Percentiles rank a stretch among this genome's conserved stretches.
phyloP scores from a whole-genome alignment of 306 rosid genomes.

The Castanea sativa region DNA sequence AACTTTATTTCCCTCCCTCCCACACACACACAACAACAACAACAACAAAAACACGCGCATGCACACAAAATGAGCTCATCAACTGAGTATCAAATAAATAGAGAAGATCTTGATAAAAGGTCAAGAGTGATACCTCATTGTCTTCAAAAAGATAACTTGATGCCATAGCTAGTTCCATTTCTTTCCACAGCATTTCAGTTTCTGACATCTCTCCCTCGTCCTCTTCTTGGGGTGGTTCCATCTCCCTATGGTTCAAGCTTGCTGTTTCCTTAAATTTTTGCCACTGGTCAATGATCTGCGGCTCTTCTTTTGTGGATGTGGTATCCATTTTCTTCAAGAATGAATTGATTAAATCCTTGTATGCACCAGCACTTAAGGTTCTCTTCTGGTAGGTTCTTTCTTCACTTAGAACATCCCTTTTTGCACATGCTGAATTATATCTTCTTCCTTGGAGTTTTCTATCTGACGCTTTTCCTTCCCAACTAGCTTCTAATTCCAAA shows the following conservation, averaged over 20 bases:
- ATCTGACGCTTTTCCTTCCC: conserved; percentile 42
- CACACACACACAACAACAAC: neutral
- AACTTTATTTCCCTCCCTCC: neutral
- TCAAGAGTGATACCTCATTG: conserved; percentile 42
- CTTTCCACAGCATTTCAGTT: conserved; percentile 76
- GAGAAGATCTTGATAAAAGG: neutral
- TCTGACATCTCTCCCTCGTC: conserved; percentile 56
- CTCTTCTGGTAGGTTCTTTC: conserved; percentile 46
- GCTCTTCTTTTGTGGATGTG: conserved; percentile 39
- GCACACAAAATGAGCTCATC: neutral
- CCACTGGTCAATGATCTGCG: conserved; percentile 71
- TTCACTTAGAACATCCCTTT: conserved; percentile 28
- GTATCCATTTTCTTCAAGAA: conserved; percentile 64
- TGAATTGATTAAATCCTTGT: conserved; percentile 70
- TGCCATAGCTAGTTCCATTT: conserved; percentile 76
- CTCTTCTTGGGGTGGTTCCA: conserved; percentile 27
- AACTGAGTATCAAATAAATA: neutral
- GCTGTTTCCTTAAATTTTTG: conserved; percentile 41
- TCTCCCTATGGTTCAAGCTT: conserved; percentile 27
- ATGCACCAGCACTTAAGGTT: conserved; percentile 66
- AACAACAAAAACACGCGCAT: neutral
- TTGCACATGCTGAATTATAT: conserved; percentile 21
- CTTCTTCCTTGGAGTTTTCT: conserved; percentile 29
- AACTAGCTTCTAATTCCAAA: conserved; percentile 43
- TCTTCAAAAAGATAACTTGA: conserved; percentile 63